Evolutionary conservation across 495 filamentous ascomycete species (phyloP).

Genomic region (Talaromyces adpressus): DNA sequence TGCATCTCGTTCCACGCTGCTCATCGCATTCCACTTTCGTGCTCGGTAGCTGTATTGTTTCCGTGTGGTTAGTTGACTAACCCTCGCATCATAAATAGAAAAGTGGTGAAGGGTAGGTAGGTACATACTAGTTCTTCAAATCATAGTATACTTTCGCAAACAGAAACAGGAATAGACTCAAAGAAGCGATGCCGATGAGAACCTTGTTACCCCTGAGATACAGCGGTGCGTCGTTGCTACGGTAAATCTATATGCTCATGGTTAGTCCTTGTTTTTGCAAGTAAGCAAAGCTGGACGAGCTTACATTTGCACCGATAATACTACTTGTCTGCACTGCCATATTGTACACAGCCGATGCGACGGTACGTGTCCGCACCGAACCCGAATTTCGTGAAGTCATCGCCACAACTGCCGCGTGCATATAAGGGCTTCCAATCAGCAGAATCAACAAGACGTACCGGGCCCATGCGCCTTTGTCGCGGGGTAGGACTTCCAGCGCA

Average conservation of each 20-base stretch:
- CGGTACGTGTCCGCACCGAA: constrained; percentile 59
- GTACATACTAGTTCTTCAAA: constrained; percentile 47
- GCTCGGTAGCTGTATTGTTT: constrained; percentile 26
- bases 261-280: not conserved
- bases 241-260: constrained; percentile 48
- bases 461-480: constrained; percentile 38
- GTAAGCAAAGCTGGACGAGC: not conserved
- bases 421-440: constrained; percentile 53
- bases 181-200: constrained; percentile 46
- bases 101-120: not conserved
- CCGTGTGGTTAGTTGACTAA: constrained; percentile 5
- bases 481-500: constrained; percentile 36
- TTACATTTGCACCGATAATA: constrained; percentile 55
- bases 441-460: constrained; percentile 45
- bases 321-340: constrained; percentile 63
- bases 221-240: constrained; percentile 54
- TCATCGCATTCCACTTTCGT: constrained; percentile 53
- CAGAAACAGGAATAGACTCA: constrained; percentile 50
- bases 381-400: constrained; percentile 61
- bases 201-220: constrained; percentile 63
- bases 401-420: constrained; percentile 60
- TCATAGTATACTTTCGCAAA: constrained; percentile 56
- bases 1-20: constrained; percentile 47
- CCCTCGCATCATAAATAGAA: not conserved
- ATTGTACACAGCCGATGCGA: constrained; percentile 62